phyloP scores from a whole-genome alignment of 371 early-diverging fungal species.

The Coemansia linderi region DNA sequence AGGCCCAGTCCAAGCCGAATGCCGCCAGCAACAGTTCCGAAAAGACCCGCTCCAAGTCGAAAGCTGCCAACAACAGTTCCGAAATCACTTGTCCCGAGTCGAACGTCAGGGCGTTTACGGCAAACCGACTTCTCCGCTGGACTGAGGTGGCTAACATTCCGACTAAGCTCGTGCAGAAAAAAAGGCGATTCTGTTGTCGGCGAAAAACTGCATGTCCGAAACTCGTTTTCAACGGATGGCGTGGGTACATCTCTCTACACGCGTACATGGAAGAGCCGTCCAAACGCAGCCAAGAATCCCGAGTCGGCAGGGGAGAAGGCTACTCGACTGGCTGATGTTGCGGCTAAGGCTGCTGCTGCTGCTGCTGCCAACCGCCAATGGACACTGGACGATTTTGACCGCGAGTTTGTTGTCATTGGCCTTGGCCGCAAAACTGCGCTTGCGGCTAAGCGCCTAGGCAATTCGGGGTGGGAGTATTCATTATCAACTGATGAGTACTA shows the following conservation, averaged over 20 bases:
- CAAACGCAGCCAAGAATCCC: background rate
- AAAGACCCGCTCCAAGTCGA: too few relatives aligned
- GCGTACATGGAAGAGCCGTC: background rate
- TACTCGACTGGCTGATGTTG: background rate
- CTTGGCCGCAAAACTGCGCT: background rate
- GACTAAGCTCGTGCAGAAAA: too few relatives aligned
- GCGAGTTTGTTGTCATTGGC: background rate
- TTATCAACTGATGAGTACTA: background rate
- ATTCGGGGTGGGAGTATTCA: background rate
- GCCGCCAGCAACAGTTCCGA: too few relatives aligned
- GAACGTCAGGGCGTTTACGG: background rate
- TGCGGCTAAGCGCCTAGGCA: background rate
- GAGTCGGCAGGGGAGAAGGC: background rate
- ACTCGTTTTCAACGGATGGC: background rate
- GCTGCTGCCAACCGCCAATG: too few relatives aligned
- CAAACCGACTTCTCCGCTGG: too few relatives aligned
- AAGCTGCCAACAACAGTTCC: background rate
- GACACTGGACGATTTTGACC: background rate
- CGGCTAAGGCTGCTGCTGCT: background rate
- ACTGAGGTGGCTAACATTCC: too few relatives aligned
- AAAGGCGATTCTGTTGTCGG: too few relatives aligned
- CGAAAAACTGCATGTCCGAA: too few relatives aligned
- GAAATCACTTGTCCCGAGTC: background rate
- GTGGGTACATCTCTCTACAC: background rate
- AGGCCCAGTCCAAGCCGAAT: too few relatives aligned